Percentiles rank a stretch among this genome's conserved stretches.
Evolutionary conservation across 192 early-diverging fungal genomes (phyloP).

Genomic region (Gamsiella multidivaricata): DNA sequence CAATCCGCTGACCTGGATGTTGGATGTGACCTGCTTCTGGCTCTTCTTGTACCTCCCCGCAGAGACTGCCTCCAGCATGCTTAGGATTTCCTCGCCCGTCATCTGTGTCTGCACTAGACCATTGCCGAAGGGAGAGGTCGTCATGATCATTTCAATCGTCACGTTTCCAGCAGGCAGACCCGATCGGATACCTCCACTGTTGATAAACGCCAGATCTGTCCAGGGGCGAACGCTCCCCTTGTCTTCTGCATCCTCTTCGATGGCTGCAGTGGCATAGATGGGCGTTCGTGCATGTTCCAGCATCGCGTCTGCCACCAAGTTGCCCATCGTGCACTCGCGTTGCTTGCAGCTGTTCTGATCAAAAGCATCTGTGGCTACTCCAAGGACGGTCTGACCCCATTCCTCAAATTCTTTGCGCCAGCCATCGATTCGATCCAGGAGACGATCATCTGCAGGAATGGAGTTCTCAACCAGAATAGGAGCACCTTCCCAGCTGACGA

Average conservation of each 20-base stretch:
- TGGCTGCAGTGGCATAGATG: constrained; percentile 1
- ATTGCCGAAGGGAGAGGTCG: constrained; percentile 75
- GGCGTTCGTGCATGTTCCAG: constrained; percentile 44
- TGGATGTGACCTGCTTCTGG: constrained; percentile 57
- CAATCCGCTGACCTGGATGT: constrained; percentile 73
- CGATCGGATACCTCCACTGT: constrained; percentile 73
- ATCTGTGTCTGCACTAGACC: constrained; percentile 57
- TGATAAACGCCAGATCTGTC: constrained; percentile 65
- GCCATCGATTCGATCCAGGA: constrained; percentile 54
- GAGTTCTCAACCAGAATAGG: constrained; percentile 68
- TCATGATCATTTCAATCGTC: constrained; percentile 66
- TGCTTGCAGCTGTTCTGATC: constrained; percentile 52
- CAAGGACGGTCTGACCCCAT: constrained; percentile 58
- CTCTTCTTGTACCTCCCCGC: constrained; percentile 39
- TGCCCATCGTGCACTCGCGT: constrained; percentile 70
- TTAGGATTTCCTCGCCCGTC: constrained; percentile 64
- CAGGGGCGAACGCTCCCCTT: constrained; percentile 13
- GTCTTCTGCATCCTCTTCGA: neutral
- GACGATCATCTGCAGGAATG: constrained; percentile 57
- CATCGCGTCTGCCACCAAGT: constrained; percentile 76
- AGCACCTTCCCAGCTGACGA: constrained; percentile 65
- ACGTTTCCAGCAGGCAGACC: constrained; percentile 64
- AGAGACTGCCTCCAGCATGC: constrained; percentile 61
- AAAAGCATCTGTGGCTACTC: constrained; percentile 57
- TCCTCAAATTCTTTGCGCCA: constrained; percentile 62